Evolutionary conservation across 2,329 filamentous ascomycete genomes (phyloP), one percentile per base, ranked within the genome.

Genomic region (Raffaelea deltoideospora): DNA sequence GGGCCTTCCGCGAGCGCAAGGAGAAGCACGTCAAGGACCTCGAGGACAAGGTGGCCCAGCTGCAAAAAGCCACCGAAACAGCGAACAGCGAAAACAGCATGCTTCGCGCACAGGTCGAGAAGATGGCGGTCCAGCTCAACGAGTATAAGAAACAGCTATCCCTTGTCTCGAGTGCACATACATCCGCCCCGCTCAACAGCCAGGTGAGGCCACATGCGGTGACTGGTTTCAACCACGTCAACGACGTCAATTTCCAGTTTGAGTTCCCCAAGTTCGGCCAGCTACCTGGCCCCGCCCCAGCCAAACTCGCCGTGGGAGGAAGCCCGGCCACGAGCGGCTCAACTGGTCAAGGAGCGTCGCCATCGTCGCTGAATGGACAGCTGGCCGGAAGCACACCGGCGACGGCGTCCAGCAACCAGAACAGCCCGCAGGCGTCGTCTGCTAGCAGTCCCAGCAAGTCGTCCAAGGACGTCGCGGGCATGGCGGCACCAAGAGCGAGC

Each of bases 181-280:
- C 33, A 10, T 6, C 17, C 13, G 27, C 14, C 14, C 47, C 48
- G 11, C n/a, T 34, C 44, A 55, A 49, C 38, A 54, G 63, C 18
- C 64, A 64, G 10, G n/a, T n/a, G n/a, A n/a, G n/a, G n/a, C n/a
- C n/a, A n/a, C n/a, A n/a, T n/a, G n/a, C n/a, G n/a, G n/a, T n/a
- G n/a, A n/a, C n/a, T n/a, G n/a, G n/a, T n/a, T 53, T 73, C 43
- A 72, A 63, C 54, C 78, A 75, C 46, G 62, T 78, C 37, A 75
- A 67, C 49, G 79, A 81, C 43, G 79, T 81, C 53, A 86, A 80
- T 53, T 96, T 96, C 53, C 79, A 88, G 47, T 96, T 98, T 48
- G 88, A 96, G 47, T 96, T 96, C 45, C 88, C 90, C 45, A 87
- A 82, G 53, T 96, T 98, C 50, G 90, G 90, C 33, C 70, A 76